Percentiles rank a stretch among this genome's conserved stretches.
These are phyloP conservation scores for Cordyceps fumosorosea DNA, from an alignment of 2,329 filamentous ascomycete genomes.

Conservation along the genomic window DNA sequence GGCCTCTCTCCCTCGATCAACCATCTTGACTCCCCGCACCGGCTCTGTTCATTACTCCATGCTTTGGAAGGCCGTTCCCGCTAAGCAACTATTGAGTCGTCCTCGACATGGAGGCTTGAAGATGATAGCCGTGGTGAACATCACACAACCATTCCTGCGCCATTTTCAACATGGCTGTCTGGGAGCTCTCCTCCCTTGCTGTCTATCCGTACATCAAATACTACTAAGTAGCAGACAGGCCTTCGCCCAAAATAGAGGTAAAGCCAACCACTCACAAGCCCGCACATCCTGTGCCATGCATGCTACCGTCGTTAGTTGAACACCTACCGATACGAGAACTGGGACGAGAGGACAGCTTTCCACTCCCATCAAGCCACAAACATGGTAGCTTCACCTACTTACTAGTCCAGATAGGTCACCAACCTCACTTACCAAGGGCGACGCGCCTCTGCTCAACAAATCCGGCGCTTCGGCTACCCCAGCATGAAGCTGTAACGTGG, in stretches of 20 bases:
- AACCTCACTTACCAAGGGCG: background rate
- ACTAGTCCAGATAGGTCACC: background rate
- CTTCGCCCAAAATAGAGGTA: background rate
- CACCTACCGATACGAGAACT: background rate
- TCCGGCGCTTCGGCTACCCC: background rate
- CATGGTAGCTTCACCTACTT: background rate
- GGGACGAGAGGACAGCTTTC: background rate
- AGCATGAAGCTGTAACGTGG: background rate
- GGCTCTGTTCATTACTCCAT: too few species aligned
- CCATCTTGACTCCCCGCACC: too few species aligned
- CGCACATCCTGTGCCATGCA: background rate
- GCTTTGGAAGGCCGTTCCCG: too few species aligned
- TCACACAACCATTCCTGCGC: background rate
- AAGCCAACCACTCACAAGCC: background rate
- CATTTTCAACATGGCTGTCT: background rate
- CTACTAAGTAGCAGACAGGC: too few species aligned
- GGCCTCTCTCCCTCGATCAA: too few species aligned
- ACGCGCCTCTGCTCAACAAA: background rate
- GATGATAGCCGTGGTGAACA: background rate
- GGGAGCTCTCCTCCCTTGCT: background rate
- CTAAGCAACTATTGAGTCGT: too few species aligned
- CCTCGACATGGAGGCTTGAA: too few species aligned
- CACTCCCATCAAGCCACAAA: constrained; percentile 1
- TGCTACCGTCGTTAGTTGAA: background rate
- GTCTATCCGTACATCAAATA: background rate